Percentiles rank a stretch among this genome's conserved stretches.
Conservation (phyloP, 2,329 filamentous ascomycete species). For the Septoria petroselini region DNA sequence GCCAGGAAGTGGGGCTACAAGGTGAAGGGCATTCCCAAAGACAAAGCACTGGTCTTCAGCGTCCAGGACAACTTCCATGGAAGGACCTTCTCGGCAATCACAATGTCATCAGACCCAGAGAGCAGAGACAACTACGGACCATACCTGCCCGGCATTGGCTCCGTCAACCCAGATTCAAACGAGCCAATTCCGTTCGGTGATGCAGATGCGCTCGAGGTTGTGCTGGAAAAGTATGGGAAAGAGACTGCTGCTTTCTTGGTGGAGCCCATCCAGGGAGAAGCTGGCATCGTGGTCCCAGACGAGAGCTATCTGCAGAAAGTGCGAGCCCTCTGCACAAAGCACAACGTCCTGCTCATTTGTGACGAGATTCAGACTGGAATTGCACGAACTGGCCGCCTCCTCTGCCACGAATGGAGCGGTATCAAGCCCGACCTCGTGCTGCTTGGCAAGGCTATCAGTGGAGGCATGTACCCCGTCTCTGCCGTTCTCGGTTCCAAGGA, state of each 20-base stretch:
- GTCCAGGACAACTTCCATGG: constrained; percentile 95
- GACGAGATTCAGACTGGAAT: constrained; percentile 99
- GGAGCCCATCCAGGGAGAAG: constrained; percentile 96
- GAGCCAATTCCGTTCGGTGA: constrained; percentile 84
- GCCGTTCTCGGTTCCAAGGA: constrained; percentile 84
- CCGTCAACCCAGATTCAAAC: constrained; percentile 69
- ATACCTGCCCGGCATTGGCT: constrained; percentile 85
- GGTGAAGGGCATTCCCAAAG: constrained; percentile 81
- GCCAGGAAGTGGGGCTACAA: constrained; percentile 98
- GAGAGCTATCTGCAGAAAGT: constrained; percentile 81
- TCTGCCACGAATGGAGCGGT: constrained; percentile 90
- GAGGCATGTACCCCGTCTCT: constrained; percentile 98
- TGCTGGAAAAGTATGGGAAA: constrained; percentile 74
- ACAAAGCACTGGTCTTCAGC: constrained; percentile 79
- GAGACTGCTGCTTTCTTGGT: constrained; percentile 90
- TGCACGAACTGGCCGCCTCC: constrained; percentile 86
- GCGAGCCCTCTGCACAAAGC: constrained; percentile 82
- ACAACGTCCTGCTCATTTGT: constrained; percentile 93
- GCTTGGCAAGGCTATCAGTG: constrained; percentile 94
- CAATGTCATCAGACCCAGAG: constrained; percentile 91
- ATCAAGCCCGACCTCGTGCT: constrained; percentile 95
- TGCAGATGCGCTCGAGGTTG: constrained; percentile 72
- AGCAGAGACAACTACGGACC: constrained; percentile 96
- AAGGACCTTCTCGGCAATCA: constrained; percentile 93
- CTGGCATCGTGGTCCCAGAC: constrained; percentile 91